phyloP scores from a whole-genome alignment of 495 filamentous ascomycete genomes.

The Penicillium roqueforti region DNA sequence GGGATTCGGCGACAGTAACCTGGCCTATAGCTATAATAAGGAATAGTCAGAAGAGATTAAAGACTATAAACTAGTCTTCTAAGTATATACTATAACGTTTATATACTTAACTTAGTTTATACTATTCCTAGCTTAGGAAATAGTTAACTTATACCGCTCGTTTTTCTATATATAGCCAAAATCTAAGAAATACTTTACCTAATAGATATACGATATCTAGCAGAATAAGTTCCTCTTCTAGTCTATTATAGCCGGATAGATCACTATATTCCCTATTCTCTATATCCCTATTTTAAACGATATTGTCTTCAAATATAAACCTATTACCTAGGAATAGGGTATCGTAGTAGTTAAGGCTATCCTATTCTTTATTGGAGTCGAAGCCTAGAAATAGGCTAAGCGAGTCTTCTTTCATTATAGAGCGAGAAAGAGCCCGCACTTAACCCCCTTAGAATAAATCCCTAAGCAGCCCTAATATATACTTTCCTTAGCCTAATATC shows the following conservation, averaged over 20 bases:
- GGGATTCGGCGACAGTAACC: conserved; percentile 54
- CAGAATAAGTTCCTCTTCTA: conserved; percentile 66
- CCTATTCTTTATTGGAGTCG: conserved; percentile 58
- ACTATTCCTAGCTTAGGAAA: conserved; percentile 63
- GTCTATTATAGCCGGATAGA: conserved; percentile 57
- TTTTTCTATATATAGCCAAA: conserved; percentile 60
- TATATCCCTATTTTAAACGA: conserved; percentile 64
- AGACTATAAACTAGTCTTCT: conserved; percentile 55
- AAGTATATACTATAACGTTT: conserved; percentile 60
- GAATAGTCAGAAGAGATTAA: conserved; percentile 27
- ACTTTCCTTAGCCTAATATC: conserved; percentile 19
- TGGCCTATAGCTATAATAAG: conserved; percentile 55
- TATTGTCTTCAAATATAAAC: conserved; percentile 60
- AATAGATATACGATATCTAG: conserved; percentile 57
- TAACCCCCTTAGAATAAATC: background rate
- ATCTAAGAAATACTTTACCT: conserved; percentile 43
- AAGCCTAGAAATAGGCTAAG: conserved; percentile 60
- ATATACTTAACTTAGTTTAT: conserved; percentile 62
- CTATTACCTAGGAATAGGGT: conserved; percentile 65
- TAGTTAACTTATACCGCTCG: conserved; percentile 57
- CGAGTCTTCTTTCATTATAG: conserved; percentile 37
- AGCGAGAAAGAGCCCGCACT: conserved; percentile 1
- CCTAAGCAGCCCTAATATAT: conserved; percentile 17
- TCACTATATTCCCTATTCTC: conserved; percentile 61
- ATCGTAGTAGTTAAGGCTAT: conserved; percentile 50